phyloP scores from a whole-genome alignment of 1,284 basidiomycete species.

The Pseudomicrostroma phylloplanum region DNA sequence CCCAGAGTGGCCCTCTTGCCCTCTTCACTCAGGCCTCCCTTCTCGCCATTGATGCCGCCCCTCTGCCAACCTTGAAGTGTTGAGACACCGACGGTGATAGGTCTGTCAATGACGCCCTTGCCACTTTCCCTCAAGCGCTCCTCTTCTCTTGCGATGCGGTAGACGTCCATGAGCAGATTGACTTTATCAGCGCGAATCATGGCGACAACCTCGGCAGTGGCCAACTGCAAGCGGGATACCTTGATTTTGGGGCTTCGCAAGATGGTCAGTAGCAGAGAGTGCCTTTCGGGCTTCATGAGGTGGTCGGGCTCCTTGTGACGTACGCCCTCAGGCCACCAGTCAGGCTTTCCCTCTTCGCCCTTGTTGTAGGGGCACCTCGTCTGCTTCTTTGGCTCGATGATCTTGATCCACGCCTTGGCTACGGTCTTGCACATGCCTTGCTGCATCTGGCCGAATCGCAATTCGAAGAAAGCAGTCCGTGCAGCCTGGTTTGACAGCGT shows the following conservation, averaged over 20 bases:
- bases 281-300: slow-evolving; percentile 54
- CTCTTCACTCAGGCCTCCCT: not conserved
- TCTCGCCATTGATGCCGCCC: not conserved
- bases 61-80: slow-evolving; percentile 37
- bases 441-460: slow-evolving; percentile 52
- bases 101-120: slow-evolving; percentile 17
- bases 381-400: slow-evolving; percentile 59
- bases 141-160: slow-evolving; percentile 54
- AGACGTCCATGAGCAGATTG: slow-evolving; percentile 55
- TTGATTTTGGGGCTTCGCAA: slow-evolving; percentile 51
- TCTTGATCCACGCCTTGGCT: slow-evolving; percentile 53
- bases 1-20: slow-evolving; percentile 3
- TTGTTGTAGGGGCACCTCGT: slow-evolving; percentile 56
- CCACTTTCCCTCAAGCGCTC: slow-evolving; percentile 34
- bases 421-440: slow-evolving; percentile 57
- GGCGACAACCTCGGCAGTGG: slow-evolving; percentile 54
- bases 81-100: slow-evolving; percentile 36
- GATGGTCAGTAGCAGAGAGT: slow-evolving; percentile 53
- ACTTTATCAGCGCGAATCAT: slow-evolving; percentile 54
- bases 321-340: slow-evolving; percentile 57
- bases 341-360: slow-evolving; percentile 55
- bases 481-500: slow-evolving; percentile 19
- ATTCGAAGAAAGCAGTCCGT: slow-evolving; percentile 43
- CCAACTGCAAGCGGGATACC: slow-evolving; percentile 54
- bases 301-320: slow-evolving; percentile 58